phyloP scores from a whole-genome alignment of 768 basidiomycete species.

The Termitomyces heimii region DNA sequence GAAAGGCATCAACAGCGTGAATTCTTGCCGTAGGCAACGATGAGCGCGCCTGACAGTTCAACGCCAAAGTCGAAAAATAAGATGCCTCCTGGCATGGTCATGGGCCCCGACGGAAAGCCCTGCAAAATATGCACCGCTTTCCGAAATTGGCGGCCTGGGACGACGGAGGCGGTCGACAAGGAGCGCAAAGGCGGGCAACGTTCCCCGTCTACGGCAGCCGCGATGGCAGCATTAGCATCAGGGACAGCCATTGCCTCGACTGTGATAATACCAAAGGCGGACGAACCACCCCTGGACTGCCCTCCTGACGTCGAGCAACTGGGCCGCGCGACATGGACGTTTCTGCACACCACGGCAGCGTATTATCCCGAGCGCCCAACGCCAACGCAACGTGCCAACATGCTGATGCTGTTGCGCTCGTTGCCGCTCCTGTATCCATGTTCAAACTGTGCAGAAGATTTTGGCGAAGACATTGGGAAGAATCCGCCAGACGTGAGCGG shows the following conservation, averaged over 20 bases:
- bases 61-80: conserved; percentile 7
- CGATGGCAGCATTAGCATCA: conserved; percentile 22
- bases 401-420: conserved; percentile 74
- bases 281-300: conserved; percentile 57
- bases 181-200: conserved; percentile 15
- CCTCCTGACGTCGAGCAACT: conserved; percentile 89
- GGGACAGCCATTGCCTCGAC: conserved; percentile 14
- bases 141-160: conserved; percentile 56
- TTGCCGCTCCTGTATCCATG: conserved; percentile 88
- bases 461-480: conserved; percentile 60
- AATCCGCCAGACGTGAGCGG: conserved; percentile 78
- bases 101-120: conserved; percentile 92
- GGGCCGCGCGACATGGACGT: conserved; percentile 93
- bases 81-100: conserved; percentile 78
- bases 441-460: conserved; percentile 75
- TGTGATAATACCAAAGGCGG: conserved; percentile 20
- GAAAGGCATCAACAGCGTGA: not conserved
- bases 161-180: conserved; percentile 21
- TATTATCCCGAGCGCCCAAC: conserved; percentile 89
- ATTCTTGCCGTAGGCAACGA: not conserved
- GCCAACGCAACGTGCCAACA: conserved; percentile 69
- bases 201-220: conserved; percentile 17
- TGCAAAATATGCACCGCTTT: conserved; percentile 91
- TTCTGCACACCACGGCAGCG: conserved; percentile 91
- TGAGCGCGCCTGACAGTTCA: conserved; percentile 1